These are phyloP conservation scores for Penicillium simplicissimum DNA, from an alignment of 495 filamentous ascomycete species.

Conservation along the genomic window DNA sequence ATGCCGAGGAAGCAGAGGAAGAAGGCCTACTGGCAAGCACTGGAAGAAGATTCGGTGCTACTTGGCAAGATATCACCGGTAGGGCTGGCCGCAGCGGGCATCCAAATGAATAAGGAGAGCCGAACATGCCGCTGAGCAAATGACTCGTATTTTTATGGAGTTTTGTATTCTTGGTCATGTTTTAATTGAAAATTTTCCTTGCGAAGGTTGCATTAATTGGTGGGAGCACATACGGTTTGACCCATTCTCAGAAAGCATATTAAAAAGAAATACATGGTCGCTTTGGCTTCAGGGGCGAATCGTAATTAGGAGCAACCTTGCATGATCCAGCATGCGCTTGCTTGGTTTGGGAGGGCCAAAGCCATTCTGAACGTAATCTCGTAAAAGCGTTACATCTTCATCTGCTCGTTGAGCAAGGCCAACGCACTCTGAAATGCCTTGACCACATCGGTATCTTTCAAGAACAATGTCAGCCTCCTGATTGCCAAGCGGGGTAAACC, in stretches of 20 bases:
- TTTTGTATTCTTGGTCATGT: background rate
- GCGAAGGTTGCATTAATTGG: background rate
- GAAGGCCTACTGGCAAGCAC: constrained; percentile 85
- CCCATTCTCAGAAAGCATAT: background rate
- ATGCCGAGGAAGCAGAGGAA: constrained; percentile 92
- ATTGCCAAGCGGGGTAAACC: background rate
- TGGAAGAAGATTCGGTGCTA: constrained; percentile 75
- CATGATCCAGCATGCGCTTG: constrained; percentile 9
- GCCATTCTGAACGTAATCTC: background rate
- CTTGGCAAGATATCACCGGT: constrained; percentile 83
- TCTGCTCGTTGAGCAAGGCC: constrained; percentile 56
- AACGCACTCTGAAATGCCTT: constrained; percentile 79
- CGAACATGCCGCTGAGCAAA: background rate
- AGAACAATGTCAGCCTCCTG: constrained; percentile 3
- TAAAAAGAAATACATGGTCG: background rate
- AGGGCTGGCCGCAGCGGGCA: constrained; percentile 29
- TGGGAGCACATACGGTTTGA: background rate
- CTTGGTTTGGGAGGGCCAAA: background rate
- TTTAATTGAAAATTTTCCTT: background rate
- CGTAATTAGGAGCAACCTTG: background rate
- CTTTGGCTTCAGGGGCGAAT: background rate
- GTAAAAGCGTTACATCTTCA: constrained; percentile 22
- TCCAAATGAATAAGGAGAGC: background rate
- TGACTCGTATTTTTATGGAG: background rate
- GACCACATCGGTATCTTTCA: constrained; percentile 71